Percentiles rank a stretch among this genome's conserved stretches.
Conservation (phyloP, 176 grass and related monocot genomes). For the Hordeum marinum region DNA sequence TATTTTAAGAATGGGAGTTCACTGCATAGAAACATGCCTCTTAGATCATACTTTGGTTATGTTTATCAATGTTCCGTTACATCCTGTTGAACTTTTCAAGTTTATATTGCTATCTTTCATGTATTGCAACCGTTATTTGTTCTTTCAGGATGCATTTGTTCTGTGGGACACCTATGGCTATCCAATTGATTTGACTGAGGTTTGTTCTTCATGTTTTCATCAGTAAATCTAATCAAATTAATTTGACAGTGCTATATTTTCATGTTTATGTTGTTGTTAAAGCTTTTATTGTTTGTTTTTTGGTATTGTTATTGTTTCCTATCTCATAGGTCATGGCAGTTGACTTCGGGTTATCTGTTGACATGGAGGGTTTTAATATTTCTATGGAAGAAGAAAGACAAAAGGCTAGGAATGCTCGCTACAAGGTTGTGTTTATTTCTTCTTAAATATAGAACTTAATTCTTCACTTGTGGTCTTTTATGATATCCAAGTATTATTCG, state of each 20-base stretch:
- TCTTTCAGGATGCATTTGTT: conserved; percentile 80
- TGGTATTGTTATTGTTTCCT: conserved; percentile 1
- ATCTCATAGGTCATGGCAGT: conserved; percentile 70
- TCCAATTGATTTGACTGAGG: conserved; percentile 96
- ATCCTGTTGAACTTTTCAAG: background rate
- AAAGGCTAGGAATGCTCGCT: conserved; percentile 84
- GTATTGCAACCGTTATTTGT: background rate
- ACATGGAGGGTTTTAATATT: conserved; percentile 74
- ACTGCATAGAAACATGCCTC: background rate
- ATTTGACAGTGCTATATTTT: background rate
- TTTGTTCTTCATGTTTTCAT: conserved; percentile 33
- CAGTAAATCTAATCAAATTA: conserved; percentile 6
- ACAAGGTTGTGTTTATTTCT: conserved; percentile 46
- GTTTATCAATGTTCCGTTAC: background rate
- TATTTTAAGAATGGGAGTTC: background rate
- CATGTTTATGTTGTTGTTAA: background rate
- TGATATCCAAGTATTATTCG: background rate
- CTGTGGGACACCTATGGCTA: conserved; percentile 94
- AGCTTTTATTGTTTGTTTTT: background rate
- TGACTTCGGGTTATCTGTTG: conserved; percentile 67
- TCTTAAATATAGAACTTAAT: background rate
- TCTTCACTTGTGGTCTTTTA: background rate
- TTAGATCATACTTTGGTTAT: background rate
- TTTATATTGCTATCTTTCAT: background rate
- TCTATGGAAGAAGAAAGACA: conserved; percentile 88